Conservation (phyloP, 2,329 filamentous ascomycete species). For the Hyphodiscus sp. region DNA sequence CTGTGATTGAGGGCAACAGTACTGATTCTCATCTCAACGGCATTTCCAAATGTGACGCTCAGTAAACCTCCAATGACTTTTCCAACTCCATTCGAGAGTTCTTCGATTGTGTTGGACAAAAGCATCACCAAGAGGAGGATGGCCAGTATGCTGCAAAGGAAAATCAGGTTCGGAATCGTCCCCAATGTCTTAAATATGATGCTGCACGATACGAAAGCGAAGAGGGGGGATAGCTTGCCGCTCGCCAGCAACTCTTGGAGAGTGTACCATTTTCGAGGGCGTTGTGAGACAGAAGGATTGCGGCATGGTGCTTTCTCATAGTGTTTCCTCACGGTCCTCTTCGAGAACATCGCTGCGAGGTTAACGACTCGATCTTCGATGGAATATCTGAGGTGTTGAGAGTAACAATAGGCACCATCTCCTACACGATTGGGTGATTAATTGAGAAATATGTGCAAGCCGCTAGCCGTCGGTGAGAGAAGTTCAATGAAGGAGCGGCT, state of each 20-base stretch:
- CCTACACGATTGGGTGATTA: neutral
- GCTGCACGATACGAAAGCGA: conserved; percentile 72
- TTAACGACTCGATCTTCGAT: neutral
- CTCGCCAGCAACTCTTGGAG: neutral
- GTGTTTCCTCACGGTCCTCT: too few relatives aligned
- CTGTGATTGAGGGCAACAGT: conserved; percentile 80
- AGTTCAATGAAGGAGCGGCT: neutral
- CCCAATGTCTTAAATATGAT: conserved; percentile 54
- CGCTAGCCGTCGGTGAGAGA: neutral
- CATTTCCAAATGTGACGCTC: conserved; percentile 44
- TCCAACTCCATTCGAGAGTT: conserved; percentile 47
- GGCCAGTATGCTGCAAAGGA: conserved; percentile 53
- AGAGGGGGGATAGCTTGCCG: conserved; percentile 43
- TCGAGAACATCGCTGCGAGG: neutral
- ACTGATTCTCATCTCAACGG: conserved; percentile 63
- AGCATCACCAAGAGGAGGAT: conserved; percentile 47
- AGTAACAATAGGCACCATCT: neutral
- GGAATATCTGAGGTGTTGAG: neutral
- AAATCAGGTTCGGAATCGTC: conserved; percentile 48
- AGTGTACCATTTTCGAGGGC: neutral
- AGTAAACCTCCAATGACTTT: conserved; percentile 49
- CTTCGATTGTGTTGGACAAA: conserved; percentile 51
- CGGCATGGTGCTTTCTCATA: neutral
- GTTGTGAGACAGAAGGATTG: neutral
- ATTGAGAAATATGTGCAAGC: neutral